Conservation (phyloP, 805 yeast genomes). For the Saccharomycopsis capsularis region DNA sequence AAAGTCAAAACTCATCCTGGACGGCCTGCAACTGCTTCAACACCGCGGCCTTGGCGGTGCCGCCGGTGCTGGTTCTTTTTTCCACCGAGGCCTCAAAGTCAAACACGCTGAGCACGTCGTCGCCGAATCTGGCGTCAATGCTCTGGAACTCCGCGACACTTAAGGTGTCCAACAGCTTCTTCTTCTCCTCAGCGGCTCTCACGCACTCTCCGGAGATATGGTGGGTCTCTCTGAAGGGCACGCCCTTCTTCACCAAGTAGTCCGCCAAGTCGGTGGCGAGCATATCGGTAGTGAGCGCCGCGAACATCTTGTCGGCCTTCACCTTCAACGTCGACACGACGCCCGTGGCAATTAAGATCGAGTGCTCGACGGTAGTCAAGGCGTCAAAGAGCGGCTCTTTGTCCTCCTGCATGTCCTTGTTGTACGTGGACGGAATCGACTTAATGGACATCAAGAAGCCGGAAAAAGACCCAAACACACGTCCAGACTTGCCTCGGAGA, state of each 20-base stretch:
- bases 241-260: constrained; percentile 94
- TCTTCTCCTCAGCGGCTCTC: constrained; percentile 73
- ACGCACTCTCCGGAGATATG: constrained; percentile 99
- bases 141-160: constrained; percentile 66
- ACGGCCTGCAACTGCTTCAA: constrained; percentile 50
- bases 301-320: constrained; percentile 68
- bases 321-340: constrained; percentile 82
- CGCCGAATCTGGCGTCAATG: constrained; percentile 74
- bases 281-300: constrained; percentile 97
- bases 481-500: constrained; percentile 93
- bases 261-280: constrained; percentile 98
- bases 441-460: constrained; percentile 96
- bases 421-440: constrained; percentile 96
- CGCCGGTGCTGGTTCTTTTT: constrained; percentile 94
- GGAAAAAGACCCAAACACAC: constrained; percentile 90
- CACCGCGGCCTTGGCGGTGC: constrained; percentile 92
- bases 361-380: constrained; percentile 85
- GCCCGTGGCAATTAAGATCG: constrained; percentile 91
- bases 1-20: background rate
- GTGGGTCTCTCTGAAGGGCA: constrained; percentile 98
- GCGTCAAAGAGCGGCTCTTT: constrained; percentile 97
- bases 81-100: constrained; percentile 92
- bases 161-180: constrained; percentile 72
- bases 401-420: constrained; percentile 98
- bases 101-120: constrained; percentile 73